Conservation (phyloP, 306 rosid species). For the Rosa rugosa region DNA sequence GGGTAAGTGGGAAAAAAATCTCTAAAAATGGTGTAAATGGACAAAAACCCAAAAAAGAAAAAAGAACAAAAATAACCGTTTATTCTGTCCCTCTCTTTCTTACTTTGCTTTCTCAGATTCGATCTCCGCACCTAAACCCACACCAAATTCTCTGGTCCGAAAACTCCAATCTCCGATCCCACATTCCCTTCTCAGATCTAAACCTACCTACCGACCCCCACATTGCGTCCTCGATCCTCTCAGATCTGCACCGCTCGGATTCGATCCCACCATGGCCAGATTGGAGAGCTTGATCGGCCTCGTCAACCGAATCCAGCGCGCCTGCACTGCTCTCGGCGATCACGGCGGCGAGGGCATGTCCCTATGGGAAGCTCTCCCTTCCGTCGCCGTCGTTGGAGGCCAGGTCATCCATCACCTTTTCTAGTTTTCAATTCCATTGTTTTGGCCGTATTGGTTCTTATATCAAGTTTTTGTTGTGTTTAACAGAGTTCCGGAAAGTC, state of each 20-base stretch:
- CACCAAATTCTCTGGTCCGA: slow-evolving; percentile 13
- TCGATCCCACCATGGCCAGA: slow-evolving; percentile 72
- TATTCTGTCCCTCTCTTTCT: slow-evolving; percentile 20
- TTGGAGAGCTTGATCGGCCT: slow-evolving; percentile 99
- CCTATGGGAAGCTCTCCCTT: slow-evolving; percentile 99
- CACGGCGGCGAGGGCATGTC: slow-evolving; percentile 98
- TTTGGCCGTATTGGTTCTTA: not conserved
- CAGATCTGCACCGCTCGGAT: not conserved
- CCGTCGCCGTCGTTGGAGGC: slow-evolving; percentile 98
- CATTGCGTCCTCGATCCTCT: not conserved
- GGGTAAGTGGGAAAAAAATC: no score
- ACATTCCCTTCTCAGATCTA: slow-evolving; percentile 27
- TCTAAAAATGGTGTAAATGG: no score
- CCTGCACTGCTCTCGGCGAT: slow-evolving; percentile 95
- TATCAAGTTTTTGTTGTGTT: not conserved
- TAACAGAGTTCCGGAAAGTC: slow-evolving; percentile 94
- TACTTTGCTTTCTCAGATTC: slow-evolving; percentile 24
- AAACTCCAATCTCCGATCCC: slow-evolving; percentile 19
- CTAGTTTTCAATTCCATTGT: not conserved
- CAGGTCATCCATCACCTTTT: slow-evolving; percentile 62
- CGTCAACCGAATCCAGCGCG: slow-evolving; percentile 89
- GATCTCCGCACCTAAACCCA: slow-evolving; percentile 41
- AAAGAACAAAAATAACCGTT: slow-evolving; percentile 29
- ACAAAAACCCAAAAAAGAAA: no score
- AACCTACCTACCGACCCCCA: not conserved